phyloP scores from a whole-genome alignment of 768 basidiomycete species.

The Podaxis sp. region DNA sequence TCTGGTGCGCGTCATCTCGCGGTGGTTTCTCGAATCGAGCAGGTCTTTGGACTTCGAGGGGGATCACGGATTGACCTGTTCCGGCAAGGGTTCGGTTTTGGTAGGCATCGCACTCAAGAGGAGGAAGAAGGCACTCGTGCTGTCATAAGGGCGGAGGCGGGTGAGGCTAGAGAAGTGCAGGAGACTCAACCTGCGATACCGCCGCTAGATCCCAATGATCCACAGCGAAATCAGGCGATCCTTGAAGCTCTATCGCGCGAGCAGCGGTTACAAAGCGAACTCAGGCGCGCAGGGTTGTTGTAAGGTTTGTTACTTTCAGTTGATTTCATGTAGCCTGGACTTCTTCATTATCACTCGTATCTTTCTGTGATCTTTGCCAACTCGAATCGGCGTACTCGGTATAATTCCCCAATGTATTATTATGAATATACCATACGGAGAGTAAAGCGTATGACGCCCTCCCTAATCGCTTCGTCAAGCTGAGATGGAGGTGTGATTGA shows the following conservation, averaged over 20 bases:
- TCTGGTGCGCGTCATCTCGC: slow-evolving; percentile 19
- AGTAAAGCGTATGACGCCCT: neutral
- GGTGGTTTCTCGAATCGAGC: slow-evolving; percentile 38
- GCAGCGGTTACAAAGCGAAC: slow-evolving; percentile 53
- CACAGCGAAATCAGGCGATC: slow-evolving; percentile 42
- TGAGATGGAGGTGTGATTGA: neutral
- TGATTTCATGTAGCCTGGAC: slow-evolving; percentile 1
- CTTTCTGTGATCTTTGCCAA: neutral
- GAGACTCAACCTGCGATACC: slow-evolving; percentile 31
- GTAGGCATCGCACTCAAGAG: slow-evolving; percentile 24
- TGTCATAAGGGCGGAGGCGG: slow-evolving; percentile 31
- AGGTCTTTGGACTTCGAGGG: slow-evolving; percentile 38
- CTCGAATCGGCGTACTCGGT: neutral
- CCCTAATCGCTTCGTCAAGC: neutral
- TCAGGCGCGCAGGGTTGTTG: slow-evolving; percentile 65
- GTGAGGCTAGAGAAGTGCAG: slow-evolving; percentile 20
- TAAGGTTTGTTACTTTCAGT: slow-evolving; percentile 24
- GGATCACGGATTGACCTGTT: slow-evolving; percentile 41
- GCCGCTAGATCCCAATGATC: slow-evolving; percentile 37
- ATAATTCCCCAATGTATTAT: slow-evolving; percentile 8
- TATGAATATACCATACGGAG: neutral
- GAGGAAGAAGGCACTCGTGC: slow-evolving; percentile 28
- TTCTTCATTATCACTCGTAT: neutral
- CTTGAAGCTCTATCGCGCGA: slow-evolving; percentile 53
- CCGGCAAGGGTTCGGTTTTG: slow-evolving; percentile 46